Percentiles rank a stretch among this genome's conserved stretches.
phyloP scores from a whole-genome alignment of 306 rosid genomes.

The Inga laurina region DNA sequence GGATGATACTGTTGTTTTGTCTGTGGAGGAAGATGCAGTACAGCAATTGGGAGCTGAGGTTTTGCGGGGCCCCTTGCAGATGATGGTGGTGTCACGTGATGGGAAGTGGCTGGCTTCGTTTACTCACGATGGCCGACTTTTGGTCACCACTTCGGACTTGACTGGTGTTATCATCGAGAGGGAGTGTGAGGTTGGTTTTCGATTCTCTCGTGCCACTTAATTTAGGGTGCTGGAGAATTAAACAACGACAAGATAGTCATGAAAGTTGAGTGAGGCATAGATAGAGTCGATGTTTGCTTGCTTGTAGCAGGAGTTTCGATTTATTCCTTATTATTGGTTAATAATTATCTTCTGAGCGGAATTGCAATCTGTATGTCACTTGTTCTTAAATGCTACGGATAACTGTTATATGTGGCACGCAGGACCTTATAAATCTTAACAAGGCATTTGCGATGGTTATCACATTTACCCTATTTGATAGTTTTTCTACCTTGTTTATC shows the following conservation, averaged over 20 bases:
- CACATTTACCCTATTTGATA: not conserved
- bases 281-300: not conserved
- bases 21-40: slow-evolving; percentile 87
- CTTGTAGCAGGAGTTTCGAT: not conserved
- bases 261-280: slow-evolving; percentile 15
- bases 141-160: slow-evolving; percentile 80
- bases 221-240: slow-evolving; percentile 8
- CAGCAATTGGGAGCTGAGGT: slow-evolving; percentile 71
- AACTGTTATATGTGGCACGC: slow-evolving; percentile 9
- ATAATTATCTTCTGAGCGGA: slow-evolving; percentile 24
- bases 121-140: slow-evolving; percentile 83
- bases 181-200: slow-evolving; percentile 78
- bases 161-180: slow-evolving; percentile 71
- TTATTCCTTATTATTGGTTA: not conserved
- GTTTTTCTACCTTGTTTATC: not conserved
- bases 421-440: not conserved
- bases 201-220: not conserved
- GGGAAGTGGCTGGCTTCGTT: slow-evolving; percentile 96
- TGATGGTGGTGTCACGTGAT: slow-evolving; percentile 85
- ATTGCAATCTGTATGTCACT: not conserved
- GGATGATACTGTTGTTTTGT: slow-evolving; percentile 64
- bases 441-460: slow-evolving; percentile 7
- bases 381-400: slow-evolving; percentile 2
- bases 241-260: slow-evolving; percentile 1
- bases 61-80: slow-evolving; percentile 81